These are phyloP conservation scores for Zelopaecilomyces penicillatus DNA, from an alignment of 2,329 filamentous ascomycete species.

Conservation along the genomic window DNA sequence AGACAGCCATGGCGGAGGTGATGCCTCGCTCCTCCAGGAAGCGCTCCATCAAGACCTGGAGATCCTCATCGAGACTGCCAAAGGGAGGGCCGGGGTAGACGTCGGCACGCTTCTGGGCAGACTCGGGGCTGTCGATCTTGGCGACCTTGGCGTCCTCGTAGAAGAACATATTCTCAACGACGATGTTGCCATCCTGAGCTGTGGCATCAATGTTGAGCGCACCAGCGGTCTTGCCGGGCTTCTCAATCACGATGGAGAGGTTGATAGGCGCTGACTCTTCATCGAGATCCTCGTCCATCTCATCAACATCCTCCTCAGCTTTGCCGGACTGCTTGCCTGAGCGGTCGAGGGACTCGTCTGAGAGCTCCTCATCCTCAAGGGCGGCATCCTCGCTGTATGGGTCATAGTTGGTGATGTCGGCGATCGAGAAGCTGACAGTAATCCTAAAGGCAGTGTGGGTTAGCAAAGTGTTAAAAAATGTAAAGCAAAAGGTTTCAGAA, in stretches of 20 bases:
- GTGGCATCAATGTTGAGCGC: slow-evolving; percentile 80
- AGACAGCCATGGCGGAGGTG: slow-evolving; percentile 75
- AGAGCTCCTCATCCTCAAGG: slow-evolving; percentile 31
- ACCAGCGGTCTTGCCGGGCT: slow-evolving; percentile 60
- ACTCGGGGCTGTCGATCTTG: slow-evolving; percentile 65
- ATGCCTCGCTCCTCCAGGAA: slow-evolving; percentile 94
- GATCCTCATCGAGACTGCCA: slow-evolving; percentile 88
- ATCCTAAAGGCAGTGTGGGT: slow-evolving; percentile 22
- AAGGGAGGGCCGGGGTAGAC: slow-evolving; percentile 89
- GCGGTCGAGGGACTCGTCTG: slow-evolving; percentile 33
- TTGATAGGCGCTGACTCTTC: slow-evolving; percentile 61
- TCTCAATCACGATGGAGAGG: slow-evolving; percentile 81
- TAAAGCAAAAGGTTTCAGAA: not conserved
- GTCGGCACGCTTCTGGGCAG: slow-evolving; percentile 65
- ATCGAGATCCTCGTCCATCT: slow-evolving; percentile 39
- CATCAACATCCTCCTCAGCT: slow-evolving; percentile 42
- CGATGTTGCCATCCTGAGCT: slow-evolving; percentile 76
- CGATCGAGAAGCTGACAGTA: slow-evolving; percentile 35
- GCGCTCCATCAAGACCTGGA: slow-evolving; percentile 84
- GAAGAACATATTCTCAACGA: slow-evolving; percentile 87
- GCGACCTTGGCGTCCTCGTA: slow-evolving; percentile 72
- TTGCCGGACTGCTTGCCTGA: slow-evolving; percentile 37
- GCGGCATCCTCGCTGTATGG: slow-evolving; percentile 29
- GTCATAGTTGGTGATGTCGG: slow-evolving; percentile 32
- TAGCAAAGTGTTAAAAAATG: not conserved